Base-by-base conservation (phyloP, 306 rosid genomes). In the Arachis stenosperma region DNA sequence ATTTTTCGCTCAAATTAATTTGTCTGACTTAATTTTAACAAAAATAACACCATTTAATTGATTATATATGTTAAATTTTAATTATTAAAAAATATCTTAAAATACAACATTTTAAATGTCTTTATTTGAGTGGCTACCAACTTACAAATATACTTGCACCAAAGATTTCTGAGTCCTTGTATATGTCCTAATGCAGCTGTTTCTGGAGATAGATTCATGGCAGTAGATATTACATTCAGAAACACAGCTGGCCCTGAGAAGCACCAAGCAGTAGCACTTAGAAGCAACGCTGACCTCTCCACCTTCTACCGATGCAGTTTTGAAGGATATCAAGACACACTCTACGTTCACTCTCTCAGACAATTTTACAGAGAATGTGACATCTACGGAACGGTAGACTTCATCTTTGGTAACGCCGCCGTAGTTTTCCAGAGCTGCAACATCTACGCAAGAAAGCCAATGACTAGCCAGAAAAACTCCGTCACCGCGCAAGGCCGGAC, bases 241-340 rank as follows among this genome's bases (percentile, higher is more conserved):
- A 92, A 92, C 86, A 92, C 92, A 9, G 95, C 96, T 3, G 95
- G 96, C 1, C 95, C 96, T 0, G 13, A 15, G 33, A 92, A 90
- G 81, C 92, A 84, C 72, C 97, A 92, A 78, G 97, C 95, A 17
- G 98, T 92, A 12, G 98, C 98, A 0, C 69, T 92, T 22, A 79
- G 95, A 67, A 90, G 84, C 86, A 86, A 86, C 5, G 97, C 98
- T 0, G 94, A 90, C 52, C 86, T 85, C 58, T 92, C 97, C 2
- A 84, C 81, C 7, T 92, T 92, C 81, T 92, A 84, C 64, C 87
- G 91, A 0, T 92, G 97, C 73, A 90, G 98, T 27, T 87, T 92
- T 2, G 97, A 92, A 58, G 98, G 93, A 22, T 92, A 92, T 69
- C 93, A 92, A 75, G 98, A 92, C 86, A 92, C 98, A 1, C 91